phyloP scores from a whole-genome alignment of 2,329 filamentous ascomycete genomes.

The Bipolaris bicolor region DNA sequence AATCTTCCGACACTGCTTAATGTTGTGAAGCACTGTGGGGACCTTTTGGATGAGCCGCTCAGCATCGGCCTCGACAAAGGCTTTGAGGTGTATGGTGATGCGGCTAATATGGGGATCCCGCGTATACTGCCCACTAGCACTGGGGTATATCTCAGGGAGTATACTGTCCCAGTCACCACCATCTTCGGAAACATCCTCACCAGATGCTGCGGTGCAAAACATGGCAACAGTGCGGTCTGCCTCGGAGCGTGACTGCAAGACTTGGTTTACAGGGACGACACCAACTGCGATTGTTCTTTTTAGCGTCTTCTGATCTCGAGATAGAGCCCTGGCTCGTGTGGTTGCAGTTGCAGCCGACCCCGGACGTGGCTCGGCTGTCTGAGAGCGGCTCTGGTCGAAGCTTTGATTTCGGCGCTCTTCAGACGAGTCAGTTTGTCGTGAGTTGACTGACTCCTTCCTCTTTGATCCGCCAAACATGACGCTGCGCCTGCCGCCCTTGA shows the following conservation, averaged over 20 bases:
- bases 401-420: constrained; percentile 31
- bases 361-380: constrained; percentile 35
- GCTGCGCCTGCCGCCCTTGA: constrained; percentile 55
- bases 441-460: constrained; percentile 52
- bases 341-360: constrained; percentile 36
- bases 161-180: constrained; percentile 75
- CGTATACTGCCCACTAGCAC: constrained; percentile 74
- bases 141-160: constrained; percentile 68
- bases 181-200: constrained; percentile 52
- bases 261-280: constrained; percentile 73
- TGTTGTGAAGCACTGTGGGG: constrained; percentile 82
- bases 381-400: constrained; percentile 32
- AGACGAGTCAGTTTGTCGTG: constrained; percentile 22
- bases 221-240: constrained; percentile 77
- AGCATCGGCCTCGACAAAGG: constrained; percentile 78
- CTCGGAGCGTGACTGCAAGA: constrained; percentile 75
- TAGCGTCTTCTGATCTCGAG: constrained; percentile 58
- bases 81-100: constrained; percentile 77
- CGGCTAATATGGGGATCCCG: constrained; percentile 75
- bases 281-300: constrained; percentile 78
- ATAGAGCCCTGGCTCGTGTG: constrained; percentile 36
- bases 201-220: constrained; percentile 67
- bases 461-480: constrained; percentile 71
- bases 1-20: constrained; percentile 83
- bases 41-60: constrained; percentile 83